Conservation (phyloP, 768 basidiomycete species). For the Lentinula raphanica region DNA sequence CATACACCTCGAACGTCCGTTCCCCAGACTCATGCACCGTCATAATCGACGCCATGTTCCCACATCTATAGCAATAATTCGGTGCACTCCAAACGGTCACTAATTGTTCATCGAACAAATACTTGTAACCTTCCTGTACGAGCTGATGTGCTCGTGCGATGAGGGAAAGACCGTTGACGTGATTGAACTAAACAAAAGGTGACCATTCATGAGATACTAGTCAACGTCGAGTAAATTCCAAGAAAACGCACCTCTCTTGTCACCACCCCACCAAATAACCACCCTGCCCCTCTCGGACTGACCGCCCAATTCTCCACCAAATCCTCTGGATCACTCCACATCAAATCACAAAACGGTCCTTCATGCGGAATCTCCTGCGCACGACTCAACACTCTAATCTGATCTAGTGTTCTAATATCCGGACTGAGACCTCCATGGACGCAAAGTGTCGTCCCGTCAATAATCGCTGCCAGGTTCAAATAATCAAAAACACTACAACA, state of each 20-base stretch:
- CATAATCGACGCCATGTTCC: conserved; percentile 89
- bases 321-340: conserved; percentile 98
- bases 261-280: conserved; percentile 85
- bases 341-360: conserved; percentile 97
- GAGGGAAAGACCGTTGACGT: conserved; percentile 79
- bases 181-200: no score
- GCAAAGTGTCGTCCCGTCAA: conserved; percentile 88
- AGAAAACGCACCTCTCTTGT: conserved; percentile 76
- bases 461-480: conserved; percentile 91
- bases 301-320: conserved; percentile 90
- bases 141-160: conserved; percentile 96
- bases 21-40: conserved; percentile 68
- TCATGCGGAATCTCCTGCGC: conserved; percentile 99
- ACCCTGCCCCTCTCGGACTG: conserved; percentile 93
- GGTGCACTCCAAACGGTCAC: conserved; percentile 94
- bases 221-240: no score
- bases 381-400: conserved; percentile 85
- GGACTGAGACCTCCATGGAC: conserved; percentile 96
- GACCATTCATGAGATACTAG: no score
- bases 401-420: conserved; percentile 91
- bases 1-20: conserved; percentile 75
- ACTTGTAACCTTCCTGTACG: conserved; percentile 93
- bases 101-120: conserved; percentile 92
- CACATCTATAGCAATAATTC: conserved; percentile 82
- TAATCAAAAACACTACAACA: conserved; percentile 97